These are phyloP conservation scores for Crassisporium funariophilum DNA, from an alignment of 768 basidiomycete species.

Conservation along the genomic window DNA sequence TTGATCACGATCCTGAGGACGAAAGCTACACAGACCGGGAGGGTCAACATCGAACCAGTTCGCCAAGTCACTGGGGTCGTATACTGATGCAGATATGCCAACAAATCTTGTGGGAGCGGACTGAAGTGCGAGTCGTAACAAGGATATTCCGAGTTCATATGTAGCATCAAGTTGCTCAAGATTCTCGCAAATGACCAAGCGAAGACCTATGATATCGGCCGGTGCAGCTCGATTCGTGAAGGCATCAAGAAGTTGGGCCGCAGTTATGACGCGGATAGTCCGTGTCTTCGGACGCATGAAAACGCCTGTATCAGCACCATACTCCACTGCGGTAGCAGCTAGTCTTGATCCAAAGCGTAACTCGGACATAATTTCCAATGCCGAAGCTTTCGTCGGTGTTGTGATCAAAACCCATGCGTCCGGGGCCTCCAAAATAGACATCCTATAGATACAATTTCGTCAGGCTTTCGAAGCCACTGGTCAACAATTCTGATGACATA, in stretches of 20 bases:
- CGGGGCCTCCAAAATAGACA: slow-evolving; percentile 43
- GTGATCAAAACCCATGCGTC: slow-evolving; percentile 66
- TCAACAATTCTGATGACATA: slow-evolving; percentile 36
- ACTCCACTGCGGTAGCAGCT: slow-evolving; percentile 43
- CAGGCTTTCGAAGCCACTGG: not conserved
- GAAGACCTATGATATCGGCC: slow-evolving; percentile 42
- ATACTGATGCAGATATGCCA: slow-evolving; percentile 76
- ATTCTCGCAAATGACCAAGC: slow-evolving; percentile 80
- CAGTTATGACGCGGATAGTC: slow-evolving; percentile 58
- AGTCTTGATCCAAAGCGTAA: slow-evolving; percentile 43
- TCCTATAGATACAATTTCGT: slow-evolving; percentile 42
- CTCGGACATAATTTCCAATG: slow-evolving; percentile 56
- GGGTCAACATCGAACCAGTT: slow-evolving; percentile 79
- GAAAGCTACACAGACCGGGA: slow-evolving; percentile 70
- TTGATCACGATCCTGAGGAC: slow-evolving; percentile 81
- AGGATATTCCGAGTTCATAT: slow-evolving; percentile 84
- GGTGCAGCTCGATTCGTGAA: slow-evolving; percentile 35
- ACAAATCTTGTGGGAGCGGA: slow-evolving; percentile 68
- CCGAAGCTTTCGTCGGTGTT: slow-evolving; percentile 57
- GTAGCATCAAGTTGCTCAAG: slow-evolving; percentile 78
- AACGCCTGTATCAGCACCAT: slow-evolving; percentile 14
- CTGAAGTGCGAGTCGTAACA: slow-evolving; percentile 67
- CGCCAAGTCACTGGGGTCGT: slow-evolving; percentile 80
- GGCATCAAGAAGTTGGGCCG: slow-evolving; percentile 49
- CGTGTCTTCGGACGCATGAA: slow-evolving; percentile 40